Evolutionary conservation across 768 basidiomycete species (phyloP), one percentile per base, ranked within the genome.

Genomic region (Lactifluus volemus): DNA sequence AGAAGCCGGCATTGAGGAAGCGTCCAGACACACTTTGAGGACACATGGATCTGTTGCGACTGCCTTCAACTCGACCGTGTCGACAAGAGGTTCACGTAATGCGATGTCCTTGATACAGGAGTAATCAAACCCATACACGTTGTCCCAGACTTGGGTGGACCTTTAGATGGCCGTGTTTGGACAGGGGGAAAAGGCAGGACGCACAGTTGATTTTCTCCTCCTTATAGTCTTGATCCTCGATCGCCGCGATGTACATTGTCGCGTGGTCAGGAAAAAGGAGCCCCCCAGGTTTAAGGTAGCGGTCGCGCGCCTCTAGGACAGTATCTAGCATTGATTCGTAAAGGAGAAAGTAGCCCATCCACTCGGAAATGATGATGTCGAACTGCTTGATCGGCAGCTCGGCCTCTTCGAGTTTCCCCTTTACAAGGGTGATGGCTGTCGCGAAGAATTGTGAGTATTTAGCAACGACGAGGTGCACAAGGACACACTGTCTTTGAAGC

Each of bases 261-360:
- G 96, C 95, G 55, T 81, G 89, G 75, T 99, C 97, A 10, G 97
- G 97, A 80, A 99, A 98, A 72, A 99, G 91, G 53, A 90, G 79
- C 58, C 97, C 97, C 48, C 77, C 90, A 53, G 84, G 84, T 68
- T 89, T 93, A 68, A 99, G 84, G 78, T 97, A 98, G 74, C 91
- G 92, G 80, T 99, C 97, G 60, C 97, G 84, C 7, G 97, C 97
- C 50, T 95, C 81, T 47, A 99, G 84, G 58, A 99, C 97, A 29
- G 95, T 98, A 76, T 99, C 96, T 67, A 98, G 85, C 97, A 99
- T 98, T 70, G 93, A 95, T 73, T 98, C 97, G 78, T 98, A 98
- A 38, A 99, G 84, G 53, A 98, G 79, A 82, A 98, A 98, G 77
- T 99, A 99, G 47, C 97, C 97, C 97, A 99, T 99, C 97, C 96